Evolutionary conservation across 306 rosid genomes (phyloP).

Genomic region (Arachis stenosperma): DNA sequence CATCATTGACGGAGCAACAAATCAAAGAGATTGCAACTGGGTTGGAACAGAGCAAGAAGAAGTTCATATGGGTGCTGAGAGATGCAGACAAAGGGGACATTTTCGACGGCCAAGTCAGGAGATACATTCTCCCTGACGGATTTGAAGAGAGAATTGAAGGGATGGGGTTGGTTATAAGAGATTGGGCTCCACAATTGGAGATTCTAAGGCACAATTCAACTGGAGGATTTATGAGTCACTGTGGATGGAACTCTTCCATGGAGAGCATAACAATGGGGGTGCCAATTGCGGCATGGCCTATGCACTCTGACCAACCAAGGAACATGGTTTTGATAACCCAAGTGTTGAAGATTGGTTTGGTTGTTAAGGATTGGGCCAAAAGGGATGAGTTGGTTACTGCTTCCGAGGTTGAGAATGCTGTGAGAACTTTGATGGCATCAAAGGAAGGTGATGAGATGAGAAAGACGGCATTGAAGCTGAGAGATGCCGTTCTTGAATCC

Average conservation of each 20-base stretch:
- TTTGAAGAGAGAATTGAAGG: slow-evolving; percentile 28
- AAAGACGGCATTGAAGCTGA: slow-evolving; percentile 48
- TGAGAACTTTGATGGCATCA: slow-evolving; percentile 47
- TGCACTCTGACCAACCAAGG: slow-evolving; percentile 44
- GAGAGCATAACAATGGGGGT: slow-evolving; percentile 42
- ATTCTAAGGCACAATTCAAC: slow-evolving; percentile 40
- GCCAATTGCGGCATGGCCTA: slow-evolving; percentile 45
- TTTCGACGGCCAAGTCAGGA: slow-evolving; percentile 39
- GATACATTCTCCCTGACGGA: slow-evolving; percentile 33
- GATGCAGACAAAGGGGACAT: slow-evolving; percentile 55
- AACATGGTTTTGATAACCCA: slow-evolving; percentile 19
- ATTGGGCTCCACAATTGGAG: slow-evolving; percentile 46
- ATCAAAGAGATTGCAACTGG: slow-evolving; percentile 56
- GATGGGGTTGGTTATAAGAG: slow-evolving; percentile 26
- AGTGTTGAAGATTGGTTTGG: slow-evolving; percentile 37
- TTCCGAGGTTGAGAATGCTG: slow-evolving; percentile 37
- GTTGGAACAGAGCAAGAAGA: slow-evolving; percentile 53
- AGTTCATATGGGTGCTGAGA: slow-evolving; percentile 59
- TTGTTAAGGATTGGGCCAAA: slow-evolving; percentile 44
- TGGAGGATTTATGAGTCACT: slow-evolving; percentile 44
- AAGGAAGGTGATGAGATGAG: slow-evolving; percentile 55
- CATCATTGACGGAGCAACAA: slow-evolving; percentile 46
- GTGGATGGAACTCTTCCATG: slow-evolving; percentile 42
- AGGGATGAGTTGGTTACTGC: slow-evolving; percentile 43
- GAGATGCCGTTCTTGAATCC: slow-evolving; percentile 36